A percentile compares a stretch with the other conserved stretches of the same genome.
phyloP scores from a whole-genome alignment of 202 grass and related monocot genomes.

The Carex arenaria region DNA sequence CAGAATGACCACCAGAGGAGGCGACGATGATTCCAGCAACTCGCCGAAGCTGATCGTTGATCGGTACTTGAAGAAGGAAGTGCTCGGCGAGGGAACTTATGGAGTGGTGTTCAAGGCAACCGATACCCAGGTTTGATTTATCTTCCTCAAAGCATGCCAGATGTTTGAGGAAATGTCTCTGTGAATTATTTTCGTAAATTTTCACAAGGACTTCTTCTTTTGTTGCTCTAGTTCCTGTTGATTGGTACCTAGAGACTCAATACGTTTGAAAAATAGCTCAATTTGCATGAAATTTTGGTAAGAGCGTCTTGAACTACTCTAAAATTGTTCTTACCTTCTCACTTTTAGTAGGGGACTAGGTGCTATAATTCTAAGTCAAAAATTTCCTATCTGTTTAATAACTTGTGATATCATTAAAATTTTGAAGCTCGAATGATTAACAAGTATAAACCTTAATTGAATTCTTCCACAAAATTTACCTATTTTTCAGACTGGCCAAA shows the following conservation, averaged over 20 bases:
- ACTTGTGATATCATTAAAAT: neutral
- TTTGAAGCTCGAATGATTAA: neutral
- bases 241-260: neutral
- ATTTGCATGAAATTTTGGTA: neutral
- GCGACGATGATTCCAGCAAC: slow-evolving; percentile 42
- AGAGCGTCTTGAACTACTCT: neutral
- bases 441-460: neutral
- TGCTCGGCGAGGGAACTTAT: slow-evolving; percentile 91
- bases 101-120: slow-evolving; percentile 93
- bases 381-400: neutral
- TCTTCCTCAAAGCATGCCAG: neutral
- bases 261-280: neutral
- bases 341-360: neutral
- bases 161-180: slow-evolving; percentile 3
- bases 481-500: slow-evolving; percentile 72
- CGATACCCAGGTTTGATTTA: slow-evolving; percentile 65
- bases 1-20: slow-evolving; percentile 26
- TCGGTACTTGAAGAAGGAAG: slow-evolving; percentile 84
- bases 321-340: neutral
- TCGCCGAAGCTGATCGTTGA: slow-evolving; percentile 59
- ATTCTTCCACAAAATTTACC: neutral
- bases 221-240: neutral
- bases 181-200: neutral
- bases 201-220: neutral
- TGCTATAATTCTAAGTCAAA: neutral